These are phyloP conservation scores for Yamadazyma atmosphaerica DNA, from an alignment of 1,139 yeast species.

Conservation along the genomic window DNA sequence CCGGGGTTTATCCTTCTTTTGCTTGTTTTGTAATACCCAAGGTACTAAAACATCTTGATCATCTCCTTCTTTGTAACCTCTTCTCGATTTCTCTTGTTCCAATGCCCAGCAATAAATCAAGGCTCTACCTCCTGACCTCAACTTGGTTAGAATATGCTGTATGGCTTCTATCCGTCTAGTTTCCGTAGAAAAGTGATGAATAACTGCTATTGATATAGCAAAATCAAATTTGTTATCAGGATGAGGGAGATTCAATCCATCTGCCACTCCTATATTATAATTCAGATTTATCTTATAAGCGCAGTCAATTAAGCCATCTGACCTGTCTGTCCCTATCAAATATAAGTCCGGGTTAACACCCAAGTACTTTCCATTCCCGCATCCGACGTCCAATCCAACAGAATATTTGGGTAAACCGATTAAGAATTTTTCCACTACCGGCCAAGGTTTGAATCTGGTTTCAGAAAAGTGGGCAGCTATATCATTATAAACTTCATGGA, in stretches of 20 bases:
- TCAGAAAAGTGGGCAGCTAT: constrained; percentile 92
- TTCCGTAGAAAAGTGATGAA: constrained; percentile 90
- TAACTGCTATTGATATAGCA: constrained; percentile 93
- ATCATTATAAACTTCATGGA: constrained; percentile 86
- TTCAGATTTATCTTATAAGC: constrained; percentile 50
- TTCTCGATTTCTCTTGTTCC: constrained; percentile 81
- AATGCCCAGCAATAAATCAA: constrained; percentile 95
- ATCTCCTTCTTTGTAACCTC: constrained; percentile 89
- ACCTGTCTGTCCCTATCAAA: constrained; percentile 82
- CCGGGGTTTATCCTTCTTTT: constrained; percentile 22
- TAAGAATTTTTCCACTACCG: constrained; percentile 79
- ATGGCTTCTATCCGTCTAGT: constrained; percentile 79
- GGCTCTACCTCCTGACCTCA: constrained; percentile 63
- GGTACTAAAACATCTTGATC: constrained; percentile 94
- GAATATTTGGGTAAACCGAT: constrained; percentile 30
- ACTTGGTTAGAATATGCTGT: constrained; percentile 58
- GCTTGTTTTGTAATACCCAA: constrained; percentile 71
- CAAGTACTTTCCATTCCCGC: constrained; percentile 94
- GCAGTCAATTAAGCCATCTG: constrained; percentile 73
- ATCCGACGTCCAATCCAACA: constrained; percentile 75
- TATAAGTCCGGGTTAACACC: constrained; percentile 65
- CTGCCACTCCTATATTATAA: constrained; percentile 61
- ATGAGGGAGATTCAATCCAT: constrained; percentile 75
- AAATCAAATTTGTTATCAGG: constrained; percentile 65
- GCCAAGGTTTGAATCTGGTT: constrained; percentile 97